Conservation (phyloP, 1,284 basidiomycete species). For the Ganoderma sinense region DNA sequence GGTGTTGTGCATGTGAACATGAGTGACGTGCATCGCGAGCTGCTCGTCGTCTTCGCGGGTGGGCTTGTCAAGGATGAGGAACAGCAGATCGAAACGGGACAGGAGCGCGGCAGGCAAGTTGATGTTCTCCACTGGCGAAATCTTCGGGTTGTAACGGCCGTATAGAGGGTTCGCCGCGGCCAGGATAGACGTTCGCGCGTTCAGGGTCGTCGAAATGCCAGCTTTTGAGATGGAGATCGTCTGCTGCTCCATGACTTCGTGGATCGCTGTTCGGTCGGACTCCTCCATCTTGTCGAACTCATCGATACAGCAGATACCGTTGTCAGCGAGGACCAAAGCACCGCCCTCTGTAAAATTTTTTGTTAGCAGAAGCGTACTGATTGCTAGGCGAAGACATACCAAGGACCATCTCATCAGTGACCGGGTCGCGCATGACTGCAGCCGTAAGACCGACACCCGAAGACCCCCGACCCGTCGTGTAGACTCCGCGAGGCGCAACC, state of each 20-base stretch:
- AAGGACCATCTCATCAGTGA: conserved; percentile 99
- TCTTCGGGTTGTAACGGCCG: conserved; percentile 97
- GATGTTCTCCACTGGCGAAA: conserved; percentile 99
- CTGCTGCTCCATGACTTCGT: conserved; percentile 99
- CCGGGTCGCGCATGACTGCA: conserved; percentile 98
- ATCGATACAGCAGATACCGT: conserved; percentile 99
- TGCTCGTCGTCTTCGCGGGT: conserved; percentile 94
- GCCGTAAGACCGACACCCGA: conserved; percentile 99
- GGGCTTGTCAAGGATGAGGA: conserved; percentile 97
- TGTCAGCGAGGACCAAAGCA: conserved; percentile 97
- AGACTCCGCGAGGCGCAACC: conserved; percentile 96
- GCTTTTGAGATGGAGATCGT: conserved; percentile 99
- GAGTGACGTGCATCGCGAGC: conserved; percentile 96
- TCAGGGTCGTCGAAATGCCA: conserved; percentile 97
- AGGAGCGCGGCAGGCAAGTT: conserved; percentile 97
- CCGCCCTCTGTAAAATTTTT: conserved; percentile 82
- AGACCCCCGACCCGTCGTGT: conserved; percentile 98
- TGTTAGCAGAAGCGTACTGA: background rate
- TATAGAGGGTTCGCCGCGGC: conserved; percentile 99
- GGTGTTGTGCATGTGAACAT: conserved; percentile 96
- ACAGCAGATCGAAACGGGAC: conserved; percentile 96
- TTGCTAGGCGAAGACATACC: conserved; percentile 60
- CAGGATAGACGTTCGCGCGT: conserved; percentile 98
- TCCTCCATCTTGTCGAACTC: conserved; percentile 99
- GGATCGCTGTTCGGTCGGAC: conserved; percentile 95